Evolutionary conservation across 345 rosid genomes (phyloP).

Genomic region (Murraya koenigii): DNA sequence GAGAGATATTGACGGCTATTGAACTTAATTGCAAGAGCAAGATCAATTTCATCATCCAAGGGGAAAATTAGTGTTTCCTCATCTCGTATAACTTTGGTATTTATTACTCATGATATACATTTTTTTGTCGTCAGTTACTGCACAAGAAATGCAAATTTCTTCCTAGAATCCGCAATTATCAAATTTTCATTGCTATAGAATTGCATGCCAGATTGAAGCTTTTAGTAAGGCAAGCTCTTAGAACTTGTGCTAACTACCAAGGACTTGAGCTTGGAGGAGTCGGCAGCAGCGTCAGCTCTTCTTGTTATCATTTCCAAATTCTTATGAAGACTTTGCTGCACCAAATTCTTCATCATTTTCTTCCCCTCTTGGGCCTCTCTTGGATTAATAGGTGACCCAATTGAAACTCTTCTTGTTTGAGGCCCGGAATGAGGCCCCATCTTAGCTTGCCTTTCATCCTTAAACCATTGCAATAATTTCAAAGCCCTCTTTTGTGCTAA

Average conservation of each 20-base stretch:
- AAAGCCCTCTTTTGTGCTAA: constrained; percentile 83
- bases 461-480: constrained; percentile 88
- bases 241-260: constrained; percentile 79
- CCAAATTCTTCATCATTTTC: constrained; percentile 76
- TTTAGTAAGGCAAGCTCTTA: constrained; percentile 74
- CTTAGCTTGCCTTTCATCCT: constrained; percentile 71
- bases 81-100: background rate
- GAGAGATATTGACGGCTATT: background rate
- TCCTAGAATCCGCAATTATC: background rate
- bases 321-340: constrained; percentile 79
- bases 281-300: constrained; percentile 53
- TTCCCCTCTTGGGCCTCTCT: constrained; percentile 60
- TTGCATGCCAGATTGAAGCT: constrained; percentile 5
- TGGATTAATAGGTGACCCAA: constrained; percentile 56
- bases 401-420: constrained; percentile 48
- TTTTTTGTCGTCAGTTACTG: constrained; percentile 7
- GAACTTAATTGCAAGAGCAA: background rate
- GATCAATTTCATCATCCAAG: background rate
- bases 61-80: background rate
- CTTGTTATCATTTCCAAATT: constrained; percentile 83
- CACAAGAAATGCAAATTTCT: constrained; percentile 20
- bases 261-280: constrained; percentile 52
- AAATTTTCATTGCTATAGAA: constrained; percentile 12
- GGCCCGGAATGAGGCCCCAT: constrained; percentile 99
- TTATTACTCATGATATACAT: constrained; percentile 19